Percentiles rank a stretch among this genome's conserved stretches.
Conservation (phyloP, 257 asterid genomes). For the Verbascum thapsus region DNA sequence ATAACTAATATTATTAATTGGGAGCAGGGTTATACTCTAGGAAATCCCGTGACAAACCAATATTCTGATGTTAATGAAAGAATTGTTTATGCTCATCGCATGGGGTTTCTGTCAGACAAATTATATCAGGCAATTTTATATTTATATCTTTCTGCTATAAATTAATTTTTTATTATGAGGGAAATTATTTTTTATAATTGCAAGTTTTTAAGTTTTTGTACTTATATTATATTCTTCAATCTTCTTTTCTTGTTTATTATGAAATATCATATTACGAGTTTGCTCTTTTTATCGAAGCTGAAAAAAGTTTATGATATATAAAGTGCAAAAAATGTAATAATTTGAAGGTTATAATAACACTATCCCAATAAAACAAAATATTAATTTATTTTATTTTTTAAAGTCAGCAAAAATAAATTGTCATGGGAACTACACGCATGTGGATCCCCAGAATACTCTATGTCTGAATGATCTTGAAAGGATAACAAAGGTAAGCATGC, state of each 20-base stretch:
- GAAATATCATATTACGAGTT: no score
- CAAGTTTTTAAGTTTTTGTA: no score
- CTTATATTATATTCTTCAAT: no score
- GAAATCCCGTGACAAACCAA: conserved; percentile 32
- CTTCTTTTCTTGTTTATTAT: no score
- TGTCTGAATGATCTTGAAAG: conserved; percentile 26
- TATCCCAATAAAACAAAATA: no score
- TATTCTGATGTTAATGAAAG: conserved; percentile 14
- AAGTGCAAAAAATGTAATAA: no score
- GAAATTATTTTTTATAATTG: no score
- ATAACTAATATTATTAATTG: neutral
- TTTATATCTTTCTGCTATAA: no score
- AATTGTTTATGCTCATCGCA: conserved; percentile 37
- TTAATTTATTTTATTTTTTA: neutral
- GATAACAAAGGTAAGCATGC: conserved; percentile 16
- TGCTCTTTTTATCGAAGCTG: no score
- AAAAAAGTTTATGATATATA: no score
- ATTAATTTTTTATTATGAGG: no score
- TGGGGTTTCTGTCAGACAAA: conserved; percentile 40
- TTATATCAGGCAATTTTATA: conserved; percentile 29
- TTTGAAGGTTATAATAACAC: no score
- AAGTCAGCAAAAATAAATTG: conserved; percentile 38
- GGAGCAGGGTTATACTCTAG: conserved; percentile 40
- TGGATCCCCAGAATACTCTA: conserved; percentile 20
- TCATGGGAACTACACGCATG: conserved; percentile 20